These are phyloP conservation scores for Eucalyptus virginea DNA, from an alignment of 345 rosid species.

Conservation along the genomic window DNA sequence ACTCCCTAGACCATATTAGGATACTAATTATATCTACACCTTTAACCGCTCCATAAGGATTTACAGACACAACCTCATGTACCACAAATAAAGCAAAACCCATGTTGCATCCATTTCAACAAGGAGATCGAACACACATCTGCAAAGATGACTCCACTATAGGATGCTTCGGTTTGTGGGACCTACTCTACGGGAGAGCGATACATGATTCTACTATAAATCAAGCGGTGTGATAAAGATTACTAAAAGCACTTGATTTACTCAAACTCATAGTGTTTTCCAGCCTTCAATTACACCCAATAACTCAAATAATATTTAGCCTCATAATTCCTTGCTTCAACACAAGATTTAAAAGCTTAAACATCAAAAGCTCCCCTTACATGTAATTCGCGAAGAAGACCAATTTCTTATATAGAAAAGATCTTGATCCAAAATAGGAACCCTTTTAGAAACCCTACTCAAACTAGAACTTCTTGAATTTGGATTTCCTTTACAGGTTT, in stretches of 20 bases:
- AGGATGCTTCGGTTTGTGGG: background rate
- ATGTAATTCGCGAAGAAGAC: background rate
- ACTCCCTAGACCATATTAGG: background rate
- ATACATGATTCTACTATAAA: background rate
- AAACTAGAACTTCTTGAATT: background rate
- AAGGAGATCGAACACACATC: background rate
- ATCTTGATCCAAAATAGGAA: background rate
- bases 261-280: too few species aligned
- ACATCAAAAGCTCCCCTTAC: background rate
- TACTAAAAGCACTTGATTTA: background rate
- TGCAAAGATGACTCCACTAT: background rate
- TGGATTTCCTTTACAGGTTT: too few species aligned
- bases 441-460: background rate
- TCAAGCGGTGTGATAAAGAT: accelerated
- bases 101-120: background rate
- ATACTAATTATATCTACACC: background rate
- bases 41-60: background rate
- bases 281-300: too few species aligned
- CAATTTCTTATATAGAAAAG: background rate
- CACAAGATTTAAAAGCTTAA: background rate
- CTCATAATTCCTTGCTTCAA: background rate
- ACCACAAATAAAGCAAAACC: background rate
- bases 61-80: background rate
- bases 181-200: background rate
- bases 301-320: too few species aligned